Evolutionary conservation across 1,284 basidiomycete species (phyloP).

Genomic region (Gymnopus androsaceus): DNA sequence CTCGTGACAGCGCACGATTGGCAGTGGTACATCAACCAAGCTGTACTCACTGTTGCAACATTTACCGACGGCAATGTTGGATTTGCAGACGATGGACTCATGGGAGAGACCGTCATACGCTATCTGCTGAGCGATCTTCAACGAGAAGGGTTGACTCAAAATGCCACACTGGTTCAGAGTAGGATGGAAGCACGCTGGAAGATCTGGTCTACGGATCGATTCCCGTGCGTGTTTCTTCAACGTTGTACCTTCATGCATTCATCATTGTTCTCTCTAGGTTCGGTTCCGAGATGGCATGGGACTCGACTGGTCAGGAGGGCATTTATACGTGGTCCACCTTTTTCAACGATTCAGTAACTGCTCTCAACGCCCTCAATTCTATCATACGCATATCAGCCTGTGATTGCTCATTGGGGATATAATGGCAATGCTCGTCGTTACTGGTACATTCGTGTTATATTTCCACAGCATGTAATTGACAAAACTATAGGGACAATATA

Average conservation of each 20-base stretch:
- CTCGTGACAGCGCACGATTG: constrained; percentile 49
- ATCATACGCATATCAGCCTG: constrained; percentile 60
- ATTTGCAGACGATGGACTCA: constrained; percentile 50
- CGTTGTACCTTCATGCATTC: neutral
- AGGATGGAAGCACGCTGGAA: constrained; percentile 49
- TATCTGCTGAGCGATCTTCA: constrained; percentile 53
- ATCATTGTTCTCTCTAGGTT: constrained; percentile 37
- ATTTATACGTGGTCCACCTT: constrained; percentile 58
- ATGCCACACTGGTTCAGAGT: constrained; percentile 49
- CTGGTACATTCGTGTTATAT: constrained; percentile 38
- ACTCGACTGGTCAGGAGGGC: constrained; percentile 62
- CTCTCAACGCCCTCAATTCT: constrained; percentile 55
- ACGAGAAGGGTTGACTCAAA: constrained; percentile 51
- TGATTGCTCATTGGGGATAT: constrained; percentile 62
- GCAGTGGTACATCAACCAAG: constrained; percentile 62
- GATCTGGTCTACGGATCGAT: constrained; percentile 49
- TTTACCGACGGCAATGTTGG: constrained; percentile 52
- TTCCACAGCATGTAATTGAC: neutral
- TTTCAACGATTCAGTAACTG: constrained; percentile 55
- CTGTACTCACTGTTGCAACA: constrained; percentile 48
- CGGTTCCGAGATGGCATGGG: constrained; percentile 65
- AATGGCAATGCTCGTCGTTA: constrained; percentile 62
- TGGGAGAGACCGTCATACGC: constrained; percentile 60
- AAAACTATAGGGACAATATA: constrained; percentile 50
- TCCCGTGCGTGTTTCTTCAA: constrained; percentile 42